Evolutionary conservation across 2,329 filamentous ascomycete genomes (phyloP).

Genomic region (Lecanosticta acicola): DNA sequence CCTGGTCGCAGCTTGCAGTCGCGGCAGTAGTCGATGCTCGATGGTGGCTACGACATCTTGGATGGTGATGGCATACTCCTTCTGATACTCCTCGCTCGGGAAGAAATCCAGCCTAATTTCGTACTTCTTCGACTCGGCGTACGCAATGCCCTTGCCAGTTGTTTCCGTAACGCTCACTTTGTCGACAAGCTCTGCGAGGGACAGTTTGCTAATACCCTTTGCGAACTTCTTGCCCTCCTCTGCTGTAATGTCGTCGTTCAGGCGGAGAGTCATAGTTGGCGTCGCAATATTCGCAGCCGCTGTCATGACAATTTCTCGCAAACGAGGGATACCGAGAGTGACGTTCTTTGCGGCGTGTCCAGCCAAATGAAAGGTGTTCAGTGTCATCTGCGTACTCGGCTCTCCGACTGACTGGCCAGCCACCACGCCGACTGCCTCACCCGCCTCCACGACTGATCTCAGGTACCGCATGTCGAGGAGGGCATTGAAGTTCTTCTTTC

Average conservation of each 20-base stretch:
- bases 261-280: slow-evolving; percentile 77
- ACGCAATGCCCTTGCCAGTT: slow-evolving; percentile 64
- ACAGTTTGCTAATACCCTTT: slow-evolving; percentile 84
- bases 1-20: slow-evolving; percentile 63
- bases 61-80: slow-evolving; percentile 76
- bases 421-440: slow-evolving; percentile 93
- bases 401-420: slow-evolving; percentile 96
- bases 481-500: slow-evolving; percentile 71
- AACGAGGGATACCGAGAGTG: slow-evolving; percentile 92
- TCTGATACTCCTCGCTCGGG: slow-evolving; percentile 72
- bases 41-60: slow-evolving; percentile 73
- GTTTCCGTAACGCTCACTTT: slow-evolving; percentile 74
- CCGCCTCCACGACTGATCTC: slow-evolving; percentile 84
- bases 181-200: slow-evolving; percentile 77
- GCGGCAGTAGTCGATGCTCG: slow-evolving; percentile 72
- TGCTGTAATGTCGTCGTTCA: slow-evolving; percentile 65
- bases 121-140: slow-evolving; percentile 74
- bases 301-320: slow-evolving; percentile 98
- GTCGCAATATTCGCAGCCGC: slow-evolving; percentile 85
- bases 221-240: slow-evolving; percentile 72
- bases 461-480: slow-evolving; percentile 90
- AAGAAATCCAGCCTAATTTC: slow-evolving; percentile 79
- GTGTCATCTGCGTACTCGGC: slow-evolving; percentile 96
- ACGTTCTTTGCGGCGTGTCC: slow-evolving; percentile 98
- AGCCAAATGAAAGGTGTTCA: slow-evolving; percentile 99